phyloP scores from a whole-genome alignment of 192 early-diverging fungal genomes.

The Phycomyces nitens region DNA sequence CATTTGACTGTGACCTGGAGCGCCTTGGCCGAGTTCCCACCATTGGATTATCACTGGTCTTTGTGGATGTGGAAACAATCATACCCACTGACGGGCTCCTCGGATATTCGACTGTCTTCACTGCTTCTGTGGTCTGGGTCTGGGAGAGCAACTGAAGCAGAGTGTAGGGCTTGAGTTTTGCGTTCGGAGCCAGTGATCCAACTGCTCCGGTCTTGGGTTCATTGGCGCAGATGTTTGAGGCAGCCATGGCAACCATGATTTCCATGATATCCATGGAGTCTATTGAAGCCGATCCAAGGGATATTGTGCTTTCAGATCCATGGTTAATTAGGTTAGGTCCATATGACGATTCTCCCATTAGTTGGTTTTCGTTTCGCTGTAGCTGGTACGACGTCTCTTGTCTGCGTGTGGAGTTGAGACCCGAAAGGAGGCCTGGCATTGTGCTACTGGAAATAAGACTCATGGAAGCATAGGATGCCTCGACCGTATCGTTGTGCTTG shows the following conservation, averaged over 20 bases:
- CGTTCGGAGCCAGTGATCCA: conserved; percentile 22
- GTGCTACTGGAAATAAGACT: not conserved
- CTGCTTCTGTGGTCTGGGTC: not conserved
- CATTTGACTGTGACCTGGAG: too few species aligned
- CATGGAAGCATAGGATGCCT: not conserved
- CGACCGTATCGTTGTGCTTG: conserved; percentile 2
- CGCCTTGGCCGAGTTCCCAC: too few species aligned
- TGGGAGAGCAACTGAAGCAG: conserved; percentile 11
- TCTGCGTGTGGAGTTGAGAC: conserved; percentile 4
- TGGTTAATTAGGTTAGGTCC: conserved; percentile 3
- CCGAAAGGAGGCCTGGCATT: not conserved
- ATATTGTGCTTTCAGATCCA: not conserved
- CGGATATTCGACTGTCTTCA: not conserved
- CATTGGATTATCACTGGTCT: too few species aligned
- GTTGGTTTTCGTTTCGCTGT: not conserved
- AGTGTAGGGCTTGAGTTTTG: conserved; percentile 24
- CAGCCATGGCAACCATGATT: not conserved
- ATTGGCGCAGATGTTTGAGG: not conserved
- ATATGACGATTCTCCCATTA: conserved; percentile 6
- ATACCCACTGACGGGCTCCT: not conserved
- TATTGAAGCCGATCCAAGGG: not conserved
- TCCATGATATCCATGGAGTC: conserved; percentile 3
- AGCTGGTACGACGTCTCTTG: conserved; percentile 5
- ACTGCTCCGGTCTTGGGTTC: not conserved
- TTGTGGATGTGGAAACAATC: not conserved